A percentile compares a stretch with the other conserved stretches of the same genome.
phyloP scores from a whole-genome alignment of 2,329 filamentous ascomycete genomes.

The Parastagonospora nodorum region DNA sequence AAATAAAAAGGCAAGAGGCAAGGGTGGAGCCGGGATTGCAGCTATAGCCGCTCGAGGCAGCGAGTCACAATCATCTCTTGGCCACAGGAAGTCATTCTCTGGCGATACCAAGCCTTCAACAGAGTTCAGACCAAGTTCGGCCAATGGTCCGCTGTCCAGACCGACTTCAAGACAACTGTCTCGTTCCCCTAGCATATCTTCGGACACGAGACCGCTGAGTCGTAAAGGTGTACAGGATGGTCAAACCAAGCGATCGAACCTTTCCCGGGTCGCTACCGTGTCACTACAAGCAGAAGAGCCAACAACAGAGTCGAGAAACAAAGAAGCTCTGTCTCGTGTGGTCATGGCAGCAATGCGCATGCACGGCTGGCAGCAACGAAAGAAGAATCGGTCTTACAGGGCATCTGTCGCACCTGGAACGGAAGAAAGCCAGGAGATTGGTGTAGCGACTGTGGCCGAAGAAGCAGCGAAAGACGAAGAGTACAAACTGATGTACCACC shows the following conservation, averaged over 20 bases:
- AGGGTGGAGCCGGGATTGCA: constrained; percentile 50
- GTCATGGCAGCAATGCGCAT: constrained; percentile 61
- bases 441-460: constrained; percentile 26
- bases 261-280: constrained; percentile 43
- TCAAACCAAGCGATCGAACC: constrained; percentile 34
- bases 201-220: constrained; percentile 37
- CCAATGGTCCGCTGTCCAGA: constrained; percentile 24
- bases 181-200: constrained; percentile 40
- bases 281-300: constrained; percentile 37
- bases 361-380: constrained; percentile 54
- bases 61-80: constrained; percentile 28
- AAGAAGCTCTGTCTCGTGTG: constrained; percentile 55
- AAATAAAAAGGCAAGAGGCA: constrained; percentile 48
- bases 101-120: constrained; percentile 30
- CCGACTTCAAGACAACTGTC: constrained; percentile 33
- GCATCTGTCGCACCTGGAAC: constrained; percentile 27
- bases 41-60: constrained; percentile 48
- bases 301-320: constrained; percentile 51
- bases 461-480: constrained; percentile 53
- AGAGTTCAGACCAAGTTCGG: constrained; percentile 33
- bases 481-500: constrained; percentile 59
- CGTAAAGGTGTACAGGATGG: constrained; percentile 33
- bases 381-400: constrained; percentile 37
- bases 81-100: constrained; percentile 41
- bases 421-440: constrained; percentile 15